Evolutionary conservation across 2,329 filamentous ascomycete species (phyloP), one percentile per base, ranked within the genome.

Genomic region (Stagonosporopsis vannaccii): DNA sequence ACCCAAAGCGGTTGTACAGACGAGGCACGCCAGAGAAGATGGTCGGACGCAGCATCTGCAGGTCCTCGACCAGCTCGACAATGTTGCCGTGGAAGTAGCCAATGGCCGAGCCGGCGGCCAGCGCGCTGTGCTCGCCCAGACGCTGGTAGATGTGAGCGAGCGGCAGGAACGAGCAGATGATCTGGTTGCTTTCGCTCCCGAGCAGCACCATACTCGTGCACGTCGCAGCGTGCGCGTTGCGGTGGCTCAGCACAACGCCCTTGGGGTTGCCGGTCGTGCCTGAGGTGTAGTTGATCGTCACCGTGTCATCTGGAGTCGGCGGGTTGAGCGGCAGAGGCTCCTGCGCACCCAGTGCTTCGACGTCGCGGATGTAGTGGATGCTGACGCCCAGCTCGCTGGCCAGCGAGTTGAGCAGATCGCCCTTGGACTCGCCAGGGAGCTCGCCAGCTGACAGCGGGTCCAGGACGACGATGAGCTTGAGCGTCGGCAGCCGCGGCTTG

Each of bases 21-120:
- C 95, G 87, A 0, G 95, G 95, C 1, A 99, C 95, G 15, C 92
- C 96, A 67, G 90, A 87, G 75, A 99, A 92, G 11, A 84, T 84
- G 12, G 90, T 95, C 0, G 95, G 95, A 56, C 87, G 86, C 53
- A 99, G 82, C 35, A 92, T 75, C 81, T 98, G 96, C 79, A 99
- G 78, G 72, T 99, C 95, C 56, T 99, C 95, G 0, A 96, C 87
- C 17, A 99, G 81, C 61, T 90, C 90, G 12, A 90, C 73, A 60
- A 97, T 89, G 71, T 97, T 92, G 51, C 95, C 95, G 67, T 95
- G 91, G 84, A 97, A 99, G 77, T 94, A 99, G 12, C 94, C 95
- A 66, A 97, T 87, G 8, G 86, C 80, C 30, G 85, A 86, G 51
- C 92, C 93, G 48, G 85, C 83, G 68, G 89, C 86, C 15, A 97